Base-by-base conservation (phyloP, 2,329 filamentous ascomycete species). In the Drechslerella coelobrocha region DNA sequence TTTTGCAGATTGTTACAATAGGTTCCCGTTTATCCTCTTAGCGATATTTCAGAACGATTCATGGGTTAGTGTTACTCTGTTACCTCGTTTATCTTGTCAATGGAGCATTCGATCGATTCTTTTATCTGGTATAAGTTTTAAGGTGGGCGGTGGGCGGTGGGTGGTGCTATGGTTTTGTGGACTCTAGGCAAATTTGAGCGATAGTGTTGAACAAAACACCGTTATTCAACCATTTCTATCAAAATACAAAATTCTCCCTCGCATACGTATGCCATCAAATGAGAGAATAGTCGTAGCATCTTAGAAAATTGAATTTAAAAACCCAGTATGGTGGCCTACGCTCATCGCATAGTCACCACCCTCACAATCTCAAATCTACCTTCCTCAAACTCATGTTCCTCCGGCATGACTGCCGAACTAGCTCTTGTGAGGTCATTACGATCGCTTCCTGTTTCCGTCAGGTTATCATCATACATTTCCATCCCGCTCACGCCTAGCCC, bases 391-490 rank as follows among this genome's bases (percentile, higher is more conserved):
- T 29, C 53, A 45, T 19, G 19, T 2, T 61, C 63, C 21, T 68
- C 56, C 1, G 63, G 63, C 34, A 68, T 19, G 3, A 45, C 63
- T 19, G 50, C 31, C 29, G 63, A 68, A 56, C 63, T 68, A 10
- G 63, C 63, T 26, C 63, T 51, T 9, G 63, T 68, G 31, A 68
- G 51, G 19, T 68, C 63, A 24, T 68, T 21, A 56, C 48, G 51
- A 48, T 61, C 27, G 54, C 63, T 19, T 31, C 34, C 31, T 68
- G 55, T n/a, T 5, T 61, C 63, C 7, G 26, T 31, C 26, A 51
- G 50, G 2, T 43, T 45, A 51, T 50, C 34, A 50, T 47, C 48
- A 50, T 55, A 43, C 5, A 48, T 8, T 14, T 60, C 62, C 29
- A 43, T 26, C 31, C 9, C 37, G 10, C 52, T 19, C 9, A 41